Percentiles rank a stretch among this genome's conserved stretches.
These are phyloP conservation scores for Dioscorea zingiberensis DNA, from an alignment of 106 monocot genomes.

Conservation along the genomic window DNA sequence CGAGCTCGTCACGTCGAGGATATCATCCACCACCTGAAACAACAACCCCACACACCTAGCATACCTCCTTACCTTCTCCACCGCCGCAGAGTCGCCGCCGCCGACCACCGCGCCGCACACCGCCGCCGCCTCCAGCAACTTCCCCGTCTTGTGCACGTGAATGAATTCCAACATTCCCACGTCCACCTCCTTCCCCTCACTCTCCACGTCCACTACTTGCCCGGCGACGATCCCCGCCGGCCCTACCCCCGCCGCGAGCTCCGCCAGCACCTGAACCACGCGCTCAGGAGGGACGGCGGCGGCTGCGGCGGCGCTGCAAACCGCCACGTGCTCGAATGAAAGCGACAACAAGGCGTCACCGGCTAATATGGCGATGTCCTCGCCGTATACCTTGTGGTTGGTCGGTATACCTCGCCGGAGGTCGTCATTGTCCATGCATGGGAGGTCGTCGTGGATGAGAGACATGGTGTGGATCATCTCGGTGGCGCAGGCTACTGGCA, in stretches of 20 bases:
- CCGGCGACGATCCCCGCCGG: constrained; percentile 1
- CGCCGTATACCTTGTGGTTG: constrained; percentile 1
- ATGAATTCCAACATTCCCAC: not conserved
- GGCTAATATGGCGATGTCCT: not conserved
- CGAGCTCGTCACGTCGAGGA: constrained; percentile 1
- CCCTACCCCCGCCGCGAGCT: not conserved
- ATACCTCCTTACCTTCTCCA: not conserved
- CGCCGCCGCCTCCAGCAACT: not conserved
- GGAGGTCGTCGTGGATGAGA: too few species aligned
- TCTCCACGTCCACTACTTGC: not conserved
- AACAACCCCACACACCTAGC: not conserved
- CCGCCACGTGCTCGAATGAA: not conserved
- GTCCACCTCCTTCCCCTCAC: not conserved
- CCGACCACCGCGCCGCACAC: not conserved
- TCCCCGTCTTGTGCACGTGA: not conserved
- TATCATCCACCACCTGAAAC: constrained; percentile 10
- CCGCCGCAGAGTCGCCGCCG: not conserved
- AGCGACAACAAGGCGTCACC: constrained; percentile 5
- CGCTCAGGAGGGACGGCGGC: not conserved
- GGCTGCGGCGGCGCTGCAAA: too few species aligned
- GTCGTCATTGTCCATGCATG: too few species aligned
- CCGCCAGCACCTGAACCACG: not conserved
- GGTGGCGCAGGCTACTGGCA: too few species aligned
- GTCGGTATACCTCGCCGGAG: constrained; percentile 1
- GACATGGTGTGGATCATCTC: too few species aligned